phyloP scores from a whole-genome alignment of 306 rosid genomes.

The Vicia sativa region DNA sequence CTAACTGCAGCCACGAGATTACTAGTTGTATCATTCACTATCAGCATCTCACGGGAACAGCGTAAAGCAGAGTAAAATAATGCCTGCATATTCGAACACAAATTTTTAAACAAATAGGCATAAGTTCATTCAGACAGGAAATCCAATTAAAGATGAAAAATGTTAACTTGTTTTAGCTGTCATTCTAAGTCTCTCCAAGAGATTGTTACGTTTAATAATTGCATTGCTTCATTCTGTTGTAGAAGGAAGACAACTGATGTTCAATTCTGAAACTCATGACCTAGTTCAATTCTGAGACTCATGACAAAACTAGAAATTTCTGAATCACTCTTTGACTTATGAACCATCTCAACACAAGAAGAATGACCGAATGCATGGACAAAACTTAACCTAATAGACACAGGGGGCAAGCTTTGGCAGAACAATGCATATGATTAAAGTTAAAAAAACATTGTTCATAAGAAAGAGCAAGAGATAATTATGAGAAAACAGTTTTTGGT shows the following conservation, averaged over 20 bases:
- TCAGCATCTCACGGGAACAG: slow-evolving; percentile 81
- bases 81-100: slow-evolving; percentile 54
- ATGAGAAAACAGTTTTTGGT: background rate
- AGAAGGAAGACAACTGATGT: background rate
- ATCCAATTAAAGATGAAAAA: too few relatives aligned
- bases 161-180: too few relatives aligned
- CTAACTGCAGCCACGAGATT: slow-evolving; percentile 74
- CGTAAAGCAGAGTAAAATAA: slow-evolving; percentile 86
- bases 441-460: background rate
- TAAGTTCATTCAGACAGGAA: slow-evolving; percentile 13
- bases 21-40: slow-evolving; percentile 73
- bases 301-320: background rate
- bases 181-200: background rate
- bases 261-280: background rate
- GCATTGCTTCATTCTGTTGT: slow-evolving; percentile 8
- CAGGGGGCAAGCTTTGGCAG: background rate
- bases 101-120: slow-evolving; percentile 24
- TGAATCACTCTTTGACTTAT: background rate
- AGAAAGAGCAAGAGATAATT: background rate
- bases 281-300: background rate
- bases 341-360: slow-evolving; percentile 1
- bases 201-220: background rate
- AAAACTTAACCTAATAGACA: slow-evolving; percentile 11
- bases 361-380: background rate
- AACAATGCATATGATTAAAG: background rate